A percentile compares a stretch with the other conserved stretches of the same genome.
phyloP scores from a whole-genome alignment of 2,329 filamentous ascomycete genomes.

The Fusarium aywerte region DNA sequence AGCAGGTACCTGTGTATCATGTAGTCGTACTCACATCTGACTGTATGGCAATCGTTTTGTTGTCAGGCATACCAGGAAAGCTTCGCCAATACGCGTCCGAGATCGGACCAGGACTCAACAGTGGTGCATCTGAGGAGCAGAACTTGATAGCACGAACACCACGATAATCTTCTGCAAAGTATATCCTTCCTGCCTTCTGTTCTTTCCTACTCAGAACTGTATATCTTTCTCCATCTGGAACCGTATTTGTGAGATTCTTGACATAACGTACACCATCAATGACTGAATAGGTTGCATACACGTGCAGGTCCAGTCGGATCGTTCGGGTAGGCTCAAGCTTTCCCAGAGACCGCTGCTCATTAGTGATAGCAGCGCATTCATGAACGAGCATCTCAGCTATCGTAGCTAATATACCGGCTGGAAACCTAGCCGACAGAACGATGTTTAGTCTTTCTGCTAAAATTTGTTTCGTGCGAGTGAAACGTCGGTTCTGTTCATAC shows the following conservation, averaged over 20 bases:
- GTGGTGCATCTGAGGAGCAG: background rate
- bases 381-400: conserved; percentile 25
- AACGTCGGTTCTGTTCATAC: background rate
- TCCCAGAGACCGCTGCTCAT: conserved; percentile 13
- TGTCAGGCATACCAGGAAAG: background rate
- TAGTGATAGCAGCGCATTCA: conserved; percentile 21
- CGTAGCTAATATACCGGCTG: conserved; percentile 5
- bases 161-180: conserved; percentile 30
- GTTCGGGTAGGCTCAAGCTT: background rate
- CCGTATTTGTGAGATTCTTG: conserved; percentile 4
- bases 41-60: background rate
- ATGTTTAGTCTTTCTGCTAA: conserved; percentile 7
- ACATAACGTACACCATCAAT: conserved; percentile 24
- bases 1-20: background rate
- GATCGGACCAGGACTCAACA: conserved; percentile 11
- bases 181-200: conserved; percentile 10
- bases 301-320: conserved; percentile 6
- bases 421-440: conserved; percentile 1
- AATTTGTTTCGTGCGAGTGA: background rate
- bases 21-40: conserved; percentile 4
- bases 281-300: background rate
- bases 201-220: conserved; percentile 2
- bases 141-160: conserved; percentile 19
- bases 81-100: conserved; percentile 12
- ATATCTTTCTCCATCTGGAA: background rate